Evolutionary conservation across 2,329 filamentous ascomycete species (phyloP), one percentile per base, ranked within the genome.

Genomic region (Aspergillus ustus): DNA sequence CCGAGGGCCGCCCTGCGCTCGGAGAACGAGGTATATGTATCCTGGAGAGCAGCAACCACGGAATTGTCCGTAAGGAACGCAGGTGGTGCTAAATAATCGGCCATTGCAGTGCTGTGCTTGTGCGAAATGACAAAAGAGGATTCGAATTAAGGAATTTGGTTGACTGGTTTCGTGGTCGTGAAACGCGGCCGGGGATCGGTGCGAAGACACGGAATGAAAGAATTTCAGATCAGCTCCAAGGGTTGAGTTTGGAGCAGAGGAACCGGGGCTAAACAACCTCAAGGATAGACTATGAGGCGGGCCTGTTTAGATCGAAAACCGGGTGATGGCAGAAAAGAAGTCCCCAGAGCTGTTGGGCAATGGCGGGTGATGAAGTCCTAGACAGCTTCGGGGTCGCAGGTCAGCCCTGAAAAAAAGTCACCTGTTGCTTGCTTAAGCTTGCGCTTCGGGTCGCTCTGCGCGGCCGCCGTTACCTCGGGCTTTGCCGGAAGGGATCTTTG

Each of bases 1-100:
- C 93, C 94, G 67, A 99, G 86, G 80, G 91, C 90, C 71, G 89
- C 91, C 83, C 95, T 90, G 81, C 91, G 88, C 72, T 95, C 91
- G 66, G 89, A 90, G 77, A 98, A 96, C 57, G 89, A 87, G 72
- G 84, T 86, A 81, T 95, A 90, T 79, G 88, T 89, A 84, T 96
- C 91, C 78, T 87, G 85, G 70, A 96, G 75, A 67, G 87, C 84
- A 67, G 83, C 83, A 59, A 88, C 83, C 72, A 95, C 79, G 63
- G 91, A 87, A 78, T 96, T 97, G 73, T 89, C 85, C 72, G 86
- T 84, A 68, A 97, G 76, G 70, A 92, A 86, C 72, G 87, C 87
- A 71, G 87, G 81, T 69, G 84, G 83, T 66, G 77, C 77, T 63
- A 75, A 67, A 58, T 72, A 66, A 63, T 82, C 78, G 65, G 78